These are phyloP conservation scores for Colletotrichum tamarilloi DNA, from an alignment of 2,329 filamentous ascomycete genomes.

Conservation along the genomic window DNA sequence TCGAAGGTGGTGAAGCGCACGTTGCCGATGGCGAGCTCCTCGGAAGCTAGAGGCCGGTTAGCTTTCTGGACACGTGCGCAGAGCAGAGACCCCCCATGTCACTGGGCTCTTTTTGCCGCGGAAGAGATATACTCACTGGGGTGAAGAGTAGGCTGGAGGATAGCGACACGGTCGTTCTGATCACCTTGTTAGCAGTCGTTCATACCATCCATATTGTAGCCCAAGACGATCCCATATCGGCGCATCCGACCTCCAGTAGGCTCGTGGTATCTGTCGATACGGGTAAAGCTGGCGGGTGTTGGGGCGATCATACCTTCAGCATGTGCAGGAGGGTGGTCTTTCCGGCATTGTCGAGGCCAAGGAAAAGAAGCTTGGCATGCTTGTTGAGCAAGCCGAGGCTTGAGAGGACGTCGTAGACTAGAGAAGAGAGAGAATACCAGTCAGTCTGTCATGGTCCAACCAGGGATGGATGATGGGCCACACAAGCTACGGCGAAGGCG, in stretches of 20 bases:
- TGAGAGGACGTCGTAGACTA: conserved; percentile 89
- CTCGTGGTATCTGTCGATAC: neutral
- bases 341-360: conserved; percentile 93
- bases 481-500: conserved; percentile 35
- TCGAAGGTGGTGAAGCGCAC: conserved; percentile 96
- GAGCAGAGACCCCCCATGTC: neutral
- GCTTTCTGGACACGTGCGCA: conserved; percentile 41
- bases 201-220: conserved; percentile 39
- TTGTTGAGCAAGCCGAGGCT: conserved; percentile 92
- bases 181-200: conserved; percentile 9
- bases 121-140: conserved; percentile 72
- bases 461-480: conserved; percentile 26
- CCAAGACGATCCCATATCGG: neutral
- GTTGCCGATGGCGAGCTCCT: conserved; percentile 92
- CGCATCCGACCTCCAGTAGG: conserved; percentile 7
- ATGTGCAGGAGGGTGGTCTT: conserved; percentile 96
- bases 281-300: neutral
- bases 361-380: conserved; percentile 93
- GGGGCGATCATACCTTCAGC: conserved; percentile 81
- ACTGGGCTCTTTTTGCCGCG: conserved; percentile 1
- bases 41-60: conserved; percentile 70
- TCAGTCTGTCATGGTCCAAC: conserved; percentile 40
- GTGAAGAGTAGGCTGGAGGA: conserved; percentile 90
- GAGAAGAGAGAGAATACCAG: conserved; percentile 34
- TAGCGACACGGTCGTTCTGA: conserved; percentile 91